phyloP scores from a whole-genome alignment of 1,284 basidiomycete genomes.

The Ceratorhiza oryzae-sativae region DNA sequence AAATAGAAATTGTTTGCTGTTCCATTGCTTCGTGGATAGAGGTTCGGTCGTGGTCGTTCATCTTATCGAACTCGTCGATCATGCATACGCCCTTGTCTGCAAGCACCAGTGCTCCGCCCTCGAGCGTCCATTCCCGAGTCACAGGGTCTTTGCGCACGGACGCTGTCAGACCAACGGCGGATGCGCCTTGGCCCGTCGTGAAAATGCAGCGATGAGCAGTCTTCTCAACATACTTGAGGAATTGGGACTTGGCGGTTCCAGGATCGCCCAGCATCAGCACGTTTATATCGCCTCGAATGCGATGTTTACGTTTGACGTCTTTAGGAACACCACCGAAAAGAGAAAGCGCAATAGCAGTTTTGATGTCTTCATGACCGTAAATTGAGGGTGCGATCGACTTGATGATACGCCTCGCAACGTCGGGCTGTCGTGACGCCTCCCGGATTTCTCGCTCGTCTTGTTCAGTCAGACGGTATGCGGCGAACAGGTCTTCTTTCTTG shows the following conservation, averaged over 20 bases:
- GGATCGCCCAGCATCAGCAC: constrained; percentile 95
- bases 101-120: constrained; percentile 95
- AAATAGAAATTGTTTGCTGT: constrained; percentile 99
- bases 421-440: constrained; percentile 84
- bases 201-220: constrained; percentile 92
- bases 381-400: constrained; percentile 99
- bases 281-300: constrained; percentile 97
- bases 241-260: constrained; percentile 98
- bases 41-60: constrained; percentile 97
- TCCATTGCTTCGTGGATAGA: constrained; percentile 99
- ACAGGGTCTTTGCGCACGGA: constrained; percentile 98
- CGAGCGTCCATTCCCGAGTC: constrained; percentile 97
- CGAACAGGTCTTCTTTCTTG: constrained; percentile 94
- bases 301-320: constrained; percentile 95
- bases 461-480: constrained; percentile 94
- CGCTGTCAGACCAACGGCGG: constrained; percentile 97
- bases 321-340: constrained; percentile 94
- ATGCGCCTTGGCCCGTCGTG: constrained; percentile 97
- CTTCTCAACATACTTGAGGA: constrained; percentile 99
- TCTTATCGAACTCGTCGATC: constrained; percentile 99
- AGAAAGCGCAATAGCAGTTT: constrained; percentile 94
- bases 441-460: constrained; percentile 96
- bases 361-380: constrained; percentile 99
- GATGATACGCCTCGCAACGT: constrained; percentile 95
- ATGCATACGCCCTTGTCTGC: constrained; percentile 99